Evolutionary conservation across 2,329 filamentous ascomycete species (phyloP), one percentile per base, ranked within the genome.

Genomic region (Xylaria sp.): DNA sequence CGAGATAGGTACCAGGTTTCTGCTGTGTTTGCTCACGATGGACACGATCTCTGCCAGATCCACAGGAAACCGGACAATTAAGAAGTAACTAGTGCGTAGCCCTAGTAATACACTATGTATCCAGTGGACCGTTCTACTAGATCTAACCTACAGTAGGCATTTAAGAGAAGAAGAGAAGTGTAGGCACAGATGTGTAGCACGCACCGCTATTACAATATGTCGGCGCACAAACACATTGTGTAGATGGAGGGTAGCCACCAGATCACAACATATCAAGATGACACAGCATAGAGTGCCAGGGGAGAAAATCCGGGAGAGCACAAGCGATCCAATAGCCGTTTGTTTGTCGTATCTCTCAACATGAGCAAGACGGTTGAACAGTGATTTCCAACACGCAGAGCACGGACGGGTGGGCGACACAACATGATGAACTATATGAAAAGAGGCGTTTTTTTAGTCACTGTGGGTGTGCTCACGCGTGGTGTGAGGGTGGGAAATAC

Each of bases 221-320:
- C 9, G 9, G 17, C 50, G 51, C 30, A 61, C 39, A 45, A 45
- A 39, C 21, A 54, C 9, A 27, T 62, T 63, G 27, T 59, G 61
- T 27, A 56, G 65, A 51, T 47, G 48, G n/a, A 59, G 54, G 30
- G 32, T 45, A 54, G 36, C 56, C 19, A 32, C 54, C 65, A 30
- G 55, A 60, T 64, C 48, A 60, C 50, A n/a, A 30, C 55, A 60
- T 45, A 34, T 57, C 61, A 36, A 47, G 27, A 48, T 60, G 45
- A 51, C 65, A 64, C 21, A 56, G 42, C 57, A 61, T 61, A 36
- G 39, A 53, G 42, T 61, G 51, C 42, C 51, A 57, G 57, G 56
- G 42, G 30, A 27, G 5, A 14, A 47, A 24, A 36, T 9, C 1
- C 21, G 9, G 17, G 36, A 55, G 36, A 4, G 59, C 42, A 21